A percentile compares a stretch with the other conserved stretches of the same genome.
These are phyloP conservation scores for Fusarium foetens DNA, from an alignment of 2,329 filamentous ascomycete genomes.

Conservation along the genomic window DNA sequence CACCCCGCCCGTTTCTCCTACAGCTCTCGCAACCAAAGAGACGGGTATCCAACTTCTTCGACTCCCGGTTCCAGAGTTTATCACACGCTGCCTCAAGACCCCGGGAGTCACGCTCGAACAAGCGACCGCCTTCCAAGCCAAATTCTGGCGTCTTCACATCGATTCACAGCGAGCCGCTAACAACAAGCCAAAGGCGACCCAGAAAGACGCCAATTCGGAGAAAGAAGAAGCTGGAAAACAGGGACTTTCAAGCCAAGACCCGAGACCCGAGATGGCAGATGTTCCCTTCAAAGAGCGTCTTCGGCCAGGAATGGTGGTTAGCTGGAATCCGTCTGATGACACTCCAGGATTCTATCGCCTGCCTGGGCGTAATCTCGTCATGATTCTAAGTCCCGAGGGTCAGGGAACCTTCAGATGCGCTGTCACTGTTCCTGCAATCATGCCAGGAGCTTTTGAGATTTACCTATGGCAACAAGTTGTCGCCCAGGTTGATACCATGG, in stretches of 20 bases:
- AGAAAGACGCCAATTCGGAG: background rate
- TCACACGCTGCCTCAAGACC: conserved; percentile 53
- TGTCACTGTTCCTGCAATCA: conserved; percentile 47
- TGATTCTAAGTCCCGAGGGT: conserved; percentile 48
- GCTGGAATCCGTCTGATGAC: conserved; percentile 42
- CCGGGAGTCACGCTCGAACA: conserved; percentile 50
- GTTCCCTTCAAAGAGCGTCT: conserved; percentile 54
- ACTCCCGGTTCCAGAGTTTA: conserved; percentile 53
- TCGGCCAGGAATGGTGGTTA: conserved; percentile 55
- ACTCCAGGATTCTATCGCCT: conserved; percentile 23
- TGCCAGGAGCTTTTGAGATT: conserved; percentile 53
- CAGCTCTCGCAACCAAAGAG: conserved; percentile 53
- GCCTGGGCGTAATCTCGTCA: conserved; percentile 43
- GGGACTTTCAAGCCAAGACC: conserved; percentile 46
- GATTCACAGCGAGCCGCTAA: conserved; percentile 47
- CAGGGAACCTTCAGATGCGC: conserved; percentile 51
- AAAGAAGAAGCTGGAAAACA: background rate
- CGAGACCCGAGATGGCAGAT: conserved; percentile 27
- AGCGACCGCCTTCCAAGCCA: conserved; percentile 54
- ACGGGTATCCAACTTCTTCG: conserved; percentile 55
- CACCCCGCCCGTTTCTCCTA: conserved; percentile 47
- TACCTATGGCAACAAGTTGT: conserved; percentile 53
- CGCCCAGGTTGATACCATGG: conserved; percentile 50
- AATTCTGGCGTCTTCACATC: conserved; percentile 56
- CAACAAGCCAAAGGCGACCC: background rate